Conservation (phyloP, 129 eudicot genomes). For the sunflower (Helianthus annuus) region DNA sequence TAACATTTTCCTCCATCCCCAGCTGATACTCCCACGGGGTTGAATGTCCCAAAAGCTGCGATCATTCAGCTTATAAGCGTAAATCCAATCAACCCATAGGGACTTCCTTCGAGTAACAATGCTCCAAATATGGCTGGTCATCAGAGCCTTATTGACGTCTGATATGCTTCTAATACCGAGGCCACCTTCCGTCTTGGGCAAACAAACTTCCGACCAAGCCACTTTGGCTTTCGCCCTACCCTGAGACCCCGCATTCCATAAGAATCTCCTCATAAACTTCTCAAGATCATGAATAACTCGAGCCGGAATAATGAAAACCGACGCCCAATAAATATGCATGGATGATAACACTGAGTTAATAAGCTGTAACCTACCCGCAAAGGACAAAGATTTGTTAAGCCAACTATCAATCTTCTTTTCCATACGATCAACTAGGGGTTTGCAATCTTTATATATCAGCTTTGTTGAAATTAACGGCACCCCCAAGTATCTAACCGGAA, state of each 20-base stretch:
- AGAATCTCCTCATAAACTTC: not conserved
- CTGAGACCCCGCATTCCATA: not conserved
- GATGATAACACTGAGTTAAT: not conserved
- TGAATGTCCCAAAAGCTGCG: not conserved
- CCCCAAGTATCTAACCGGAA: not conserved
- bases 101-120: not conserved
- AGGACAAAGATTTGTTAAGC: not conserved
- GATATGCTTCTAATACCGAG: not conserved
- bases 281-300: not conserved
- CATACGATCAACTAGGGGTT: not conserved
- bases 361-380: not conserved
- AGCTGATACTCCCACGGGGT: no score
- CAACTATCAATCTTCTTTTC: not conserved
- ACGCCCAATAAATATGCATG: not conserved
- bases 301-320: not conserved
- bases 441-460: not conserved
- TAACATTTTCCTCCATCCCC: no score
- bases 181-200: not conserved
- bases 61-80: not conserved
- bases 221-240: not conserved
- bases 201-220: not conserved
- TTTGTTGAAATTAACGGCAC: not conserved
- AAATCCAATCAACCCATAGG: not conserved
- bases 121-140: not conserved
- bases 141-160: not conserved